Percentiles rank a stretch among this genome's conserved stretches.
Conservation (phyloP, 192 early-diverging fungal species). For the Diversispora epigaea region DNA sequence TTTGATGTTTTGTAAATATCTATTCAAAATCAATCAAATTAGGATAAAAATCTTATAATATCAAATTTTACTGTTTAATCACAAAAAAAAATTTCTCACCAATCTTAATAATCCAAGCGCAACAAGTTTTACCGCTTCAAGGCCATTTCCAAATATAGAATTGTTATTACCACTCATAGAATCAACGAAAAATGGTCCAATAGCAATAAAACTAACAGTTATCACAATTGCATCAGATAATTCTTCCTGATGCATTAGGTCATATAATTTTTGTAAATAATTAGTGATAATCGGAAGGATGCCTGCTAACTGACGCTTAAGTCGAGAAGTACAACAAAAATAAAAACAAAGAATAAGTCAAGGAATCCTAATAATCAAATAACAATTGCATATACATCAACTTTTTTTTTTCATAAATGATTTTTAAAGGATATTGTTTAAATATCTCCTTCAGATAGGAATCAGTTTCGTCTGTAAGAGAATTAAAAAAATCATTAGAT, state of each 20-base stretch:
- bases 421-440: conserved; percentile 29
- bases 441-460: conserved; percentile 1
- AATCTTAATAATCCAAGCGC: conserved; percentile 33
- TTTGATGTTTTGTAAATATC: conserved; percentile 53
- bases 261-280: conserved; percentile 26
- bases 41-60: neutral
- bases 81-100: conserved; percentile 23
- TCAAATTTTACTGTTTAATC: neutral
- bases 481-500: neutral
- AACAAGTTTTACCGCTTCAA: conserved; percentile 37
- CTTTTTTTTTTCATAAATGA: too few species aligned
- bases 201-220: conserved; percentile 47
- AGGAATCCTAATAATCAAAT: neutral
- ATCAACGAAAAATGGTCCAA: conserved; percentile 56
- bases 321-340: conserved; percentile 5
- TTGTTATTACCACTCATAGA: conserved; percentile 23
- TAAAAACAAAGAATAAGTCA: neutral
- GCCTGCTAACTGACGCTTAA: conserved; percentile 16
- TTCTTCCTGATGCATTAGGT: conserved; percentile 38
- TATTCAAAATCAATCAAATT: neutral
- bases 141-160: conserved; percentile 33
- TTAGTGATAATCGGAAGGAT: conserved; percentile 27
- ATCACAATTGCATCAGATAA: conserved; percentile 49
- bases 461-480: conserved; percentile 9
- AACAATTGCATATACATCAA: neutral